phyloP scores from a whole-genome alignment of 768 basidiomycete species.

The Tylopilus plumbeoviolaceoides region DNA sequence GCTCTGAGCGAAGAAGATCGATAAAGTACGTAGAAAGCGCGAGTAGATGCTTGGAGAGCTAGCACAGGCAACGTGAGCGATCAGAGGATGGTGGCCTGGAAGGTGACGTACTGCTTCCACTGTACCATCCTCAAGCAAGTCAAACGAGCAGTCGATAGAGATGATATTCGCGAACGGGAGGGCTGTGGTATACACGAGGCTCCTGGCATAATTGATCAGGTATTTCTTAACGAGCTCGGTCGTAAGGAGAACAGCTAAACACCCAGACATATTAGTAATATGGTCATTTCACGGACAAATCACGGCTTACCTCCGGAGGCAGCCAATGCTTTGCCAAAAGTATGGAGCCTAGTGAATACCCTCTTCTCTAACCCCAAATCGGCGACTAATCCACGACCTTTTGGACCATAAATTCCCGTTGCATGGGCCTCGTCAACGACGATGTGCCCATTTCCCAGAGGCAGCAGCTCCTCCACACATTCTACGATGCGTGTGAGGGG shows the following conservation, averaged over 20 bases:
- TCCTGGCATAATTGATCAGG: slow-evolving; percentile 86
- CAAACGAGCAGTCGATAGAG: slow-evolving; percentile 73
- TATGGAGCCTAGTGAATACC: slow-evolving; percentile 77
- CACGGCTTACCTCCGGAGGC: slow-evolving; percentile 71
- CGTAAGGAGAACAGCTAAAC: slow-evolving; percentile 70
- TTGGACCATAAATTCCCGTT: slow-evolving; percentile 81
- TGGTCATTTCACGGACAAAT: not conserved
- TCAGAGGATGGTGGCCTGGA: not conserved
- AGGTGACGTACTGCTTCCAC: slow-evolving; percentile 43
- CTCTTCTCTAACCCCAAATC: slow-evolving; percentile 64
- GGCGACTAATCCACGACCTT: slow-evolving; percentile 72
- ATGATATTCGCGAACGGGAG: slow-evolving; percentile 73
- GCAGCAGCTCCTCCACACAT: slow-evolving; percentile 57
- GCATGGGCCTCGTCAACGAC: slow-evolving; percentile 94
- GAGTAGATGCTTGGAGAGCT: slow-evolving; percentile 27
- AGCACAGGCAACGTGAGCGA: slow-evolving; percentile 27
- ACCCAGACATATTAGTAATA: not conserved
- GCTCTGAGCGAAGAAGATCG: slow-evolving; percentile 27
- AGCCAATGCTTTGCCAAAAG: slow-evolving; percentile 90
- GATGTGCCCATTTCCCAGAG: slow-evolving; percentile 61
- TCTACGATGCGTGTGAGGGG: slow-evolving; percentile 68
- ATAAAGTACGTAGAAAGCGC: slow-evolving; percentile 30
- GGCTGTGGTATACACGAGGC: slow-evolving; percentile 89
- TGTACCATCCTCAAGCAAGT: slow-evolving; percentile 66
- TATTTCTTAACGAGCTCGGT: slow-evolving; percentile 73